phyloP scores from a whole-genome alignment of 306 rosid species.

The Lablab purpureus region DNA sequence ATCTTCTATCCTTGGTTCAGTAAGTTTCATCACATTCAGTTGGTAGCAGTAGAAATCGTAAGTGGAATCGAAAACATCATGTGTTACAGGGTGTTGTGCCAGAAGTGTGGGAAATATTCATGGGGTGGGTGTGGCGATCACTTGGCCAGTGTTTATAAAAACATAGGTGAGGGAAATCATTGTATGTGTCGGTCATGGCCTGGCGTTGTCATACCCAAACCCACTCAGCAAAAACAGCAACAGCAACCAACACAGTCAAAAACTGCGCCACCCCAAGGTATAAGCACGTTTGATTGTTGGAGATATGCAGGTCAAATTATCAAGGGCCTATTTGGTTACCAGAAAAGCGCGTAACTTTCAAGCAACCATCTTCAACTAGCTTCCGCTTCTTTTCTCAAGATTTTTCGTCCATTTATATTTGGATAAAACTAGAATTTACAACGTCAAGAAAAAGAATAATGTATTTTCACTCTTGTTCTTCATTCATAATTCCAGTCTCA shows the following conservation, averaged over 20 bases:
- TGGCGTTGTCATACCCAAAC: not conserved
- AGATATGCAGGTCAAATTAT: not conserved
- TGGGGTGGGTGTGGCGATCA: conserved; percentile 73
- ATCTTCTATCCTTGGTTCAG: not conserved
- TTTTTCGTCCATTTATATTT: not conserved
- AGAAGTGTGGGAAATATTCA: conserved; percentile 48
- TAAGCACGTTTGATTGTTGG: not conserved
- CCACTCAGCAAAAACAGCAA: not conserved
- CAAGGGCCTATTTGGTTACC: not conserved
- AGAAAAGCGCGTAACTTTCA: not conserved
- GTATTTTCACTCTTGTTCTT: too few relatives aligned
- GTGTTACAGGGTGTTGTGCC: conserved; percentile 59
- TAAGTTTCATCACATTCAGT: not conserved
- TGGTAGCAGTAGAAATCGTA: not conserved
- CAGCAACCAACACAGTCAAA: not conserved
- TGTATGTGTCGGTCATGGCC: conserved; percentile 48
- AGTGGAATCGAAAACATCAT: conserved; percentile 32
- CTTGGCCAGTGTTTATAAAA: conserved; percentile 36
- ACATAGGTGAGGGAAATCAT: conserved; percentile 61
- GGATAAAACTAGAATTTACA: too few relatives aligned
- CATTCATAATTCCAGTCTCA: too few relatives aligned
- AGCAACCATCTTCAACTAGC: not conserved
- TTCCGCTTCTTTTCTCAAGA: not conserved
- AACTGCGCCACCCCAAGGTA: not conserved
- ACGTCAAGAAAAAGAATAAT: too few relatives aligned